These are phyloP conservation scores for Russula foetens DNA, from an alignment of 768 basidiomycete genomes.

Conservation along the genomic window DNA sequence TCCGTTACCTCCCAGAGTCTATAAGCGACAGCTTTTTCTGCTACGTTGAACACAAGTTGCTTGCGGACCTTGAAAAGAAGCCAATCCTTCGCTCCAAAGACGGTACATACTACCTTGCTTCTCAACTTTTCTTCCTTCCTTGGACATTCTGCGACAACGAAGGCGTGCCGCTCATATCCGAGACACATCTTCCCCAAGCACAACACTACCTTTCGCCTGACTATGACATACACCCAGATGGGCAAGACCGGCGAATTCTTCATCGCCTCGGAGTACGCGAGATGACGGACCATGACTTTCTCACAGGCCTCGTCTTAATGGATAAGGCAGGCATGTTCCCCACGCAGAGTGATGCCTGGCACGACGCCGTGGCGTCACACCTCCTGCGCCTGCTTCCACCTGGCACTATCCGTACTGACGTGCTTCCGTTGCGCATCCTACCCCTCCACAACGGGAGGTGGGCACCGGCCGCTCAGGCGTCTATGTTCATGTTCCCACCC, in stretches of 20 bases:
- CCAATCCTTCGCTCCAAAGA: slow-evolving; percentile 19
- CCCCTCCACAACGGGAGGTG: slow-evolving; percentile 10
- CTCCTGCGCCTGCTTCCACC: neutral
- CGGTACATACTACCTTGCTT: slow-evolving; percentile 11
- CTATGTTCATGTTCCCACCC: slow-evolving; percentile 4
- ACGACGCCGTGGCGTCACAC: neutral
- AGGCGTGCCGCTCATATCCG: slow-evolving; percentile 4
- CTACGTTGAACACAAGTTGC: slow-evolving; percentile 8
- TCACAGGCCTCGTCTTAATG: slow-evolving; percentile 5
- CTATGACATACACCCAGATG: neutral
- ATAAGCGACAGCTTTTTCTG: slow-evolving; percentile 20
- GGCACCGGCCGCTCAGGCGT: neutral
- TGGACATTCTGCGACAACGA: neutral
- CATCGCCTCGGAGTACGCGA: slow-evolving; percentile 14
- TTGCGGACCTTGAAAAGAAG: slow-evolving; percentile 1
- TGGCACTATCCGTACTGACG: neutral
- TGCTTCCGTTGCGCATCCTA: slow-evolving; percentile 6
- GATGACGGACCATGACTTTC: slow-evolving; percentile 10
- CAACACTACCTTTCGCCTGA: slow-evolving; percentile 11
- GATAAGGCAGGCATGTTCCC: neutral
- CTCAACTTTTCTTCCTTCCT: slow-evolving; percentile 8
- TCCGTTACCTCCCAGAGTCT: slow-evolving; percentile 22
- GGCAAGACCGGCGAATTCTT: neutral
- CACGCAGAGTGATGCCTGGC: slow-evolving; percentile 2
- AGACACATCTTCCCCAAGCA: neutral